Conservation (phyloP, 116 monocot genomes). For the Trichopus zeylanicus region DNA sequence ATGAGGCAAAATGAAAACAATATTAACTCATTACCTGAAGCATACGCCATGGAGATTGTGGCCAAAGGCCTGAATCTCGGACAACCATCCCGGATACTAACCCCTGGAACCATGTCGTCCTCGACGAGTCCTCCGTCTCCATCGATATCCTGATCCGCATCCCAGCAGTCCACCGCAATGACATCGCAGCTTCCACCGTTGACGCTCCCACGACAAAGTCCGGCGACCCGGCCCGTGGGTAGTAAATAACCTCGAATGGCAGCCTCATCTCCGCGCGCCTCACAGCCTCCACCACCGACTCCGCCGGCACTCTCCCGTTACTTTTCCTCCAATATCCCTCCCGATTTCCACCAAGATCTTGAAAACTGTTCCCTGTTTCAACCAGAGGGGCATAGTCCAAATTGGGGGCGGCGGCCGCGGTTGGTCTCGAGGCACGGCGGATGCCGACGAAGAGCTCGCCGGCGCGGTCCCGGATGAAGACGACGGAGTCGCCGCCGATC, state of each 20-base stretch:
- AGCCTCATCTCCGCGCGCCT: constrained; percentile 14
- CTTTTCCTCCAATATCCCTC: constrained; percentile 14
- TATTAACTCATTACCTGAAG: constrained; percentile 23
- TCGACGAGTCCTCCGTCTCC: constrained; percentile 25
- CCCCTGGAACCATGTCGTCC: constrained; percentile 26
- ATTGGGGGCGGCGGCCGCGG: too few species aligned
- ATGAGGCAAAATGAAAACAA: neutral
- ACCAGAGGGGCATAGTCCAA: too few species aligned
- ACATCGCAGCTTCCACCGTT: constrained; percentile 21
- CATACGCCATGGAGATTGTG: constrained; percentile 39
- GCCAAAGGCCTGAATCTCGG: neutral
- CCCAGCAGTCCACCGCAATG: constrained; percentile 24
- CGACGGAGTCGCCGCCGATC: constrained; percentile 8
- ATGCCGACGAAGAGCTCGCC: constrained; percentile 12
- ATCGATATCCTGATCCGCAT: constrained; percentile 26
- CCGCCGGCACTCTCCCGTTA: constrained; percentile 21
- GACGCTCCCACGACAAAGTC: constrained; percentile 37
- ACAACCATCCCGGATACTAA: constrained; percentile 1
- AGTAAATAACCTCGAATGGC: constrained; percentile 35
- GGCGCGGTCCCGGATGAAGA: neutral
- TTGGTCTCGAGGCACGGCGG: too few species aligned
- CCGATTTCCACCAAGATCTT: constrained; percentile 2
- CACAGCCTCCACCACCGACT: constrained; percentile 30
- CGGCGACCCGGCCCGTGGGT: constrained; percentile 23
- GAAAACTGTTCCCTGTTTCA: too few species aligned